Evolutionary conservation across 768 basidiomycete species (phyloP), one percentile per base, ranked within the genome.

Genomic region (Suillus fuscotomentosus): DNA sequence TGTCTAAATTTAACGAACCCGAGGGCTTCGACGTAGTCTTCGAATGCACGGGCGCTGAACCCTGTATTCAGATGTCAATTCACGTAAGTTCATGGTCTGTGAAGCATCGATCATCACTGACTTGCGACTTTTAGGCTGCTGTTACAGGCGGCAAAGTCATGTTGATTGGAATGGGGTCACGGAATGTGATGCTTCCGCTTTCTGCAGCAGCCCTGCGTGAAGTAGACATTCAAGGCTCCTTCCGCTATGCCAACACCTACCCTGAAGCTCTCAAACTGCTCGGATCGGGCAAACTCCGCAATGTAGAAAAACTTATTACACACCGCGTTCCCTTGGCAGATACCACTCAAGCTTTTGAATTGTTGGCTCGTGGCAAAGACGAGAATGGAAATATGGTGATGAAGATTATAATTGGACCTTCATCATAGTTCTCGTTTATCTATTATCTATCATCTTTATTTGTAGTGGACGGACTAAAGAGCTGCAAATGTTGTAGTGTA

Each of bases 81-180:
- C 87, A 92, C 78, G 94, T 95, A 79, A 82, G 94, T 83, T 43
- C 42, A 60, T 63, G 36, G 6, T 63, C 60, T 67, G 63, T 50
- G 42, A 53, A 61, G 59, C 41, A 43, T 63, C 60, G 10, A 43
- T 63, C 38, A 47, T 41, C 27, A 61, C 72, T 69, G 65, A 73
- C 55, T 63, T 43, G 55, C 38, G n/a, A 43, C 38, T 61, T 60
- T 41, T 61, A 95, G 94, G 86, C 89, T 70, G 94, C 95, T 17
- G 81, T 84, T 60, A 82, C 91, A 20, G 96, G 95, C 60, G 93
- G 94, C 59, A 94, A 91, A 73, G 93, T 97, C 63, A 89, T 94
- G 83, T 91, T 95, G 70, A 87, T 99, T 68, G 97, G 97, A 24
- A 99, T 99, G 97, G 97, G 97, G 69, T 87, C 94, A 17, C 86